Base-by-base conservation (phyloP, 73 alveolate species). In the Paramecium sonneborni region DNA sequence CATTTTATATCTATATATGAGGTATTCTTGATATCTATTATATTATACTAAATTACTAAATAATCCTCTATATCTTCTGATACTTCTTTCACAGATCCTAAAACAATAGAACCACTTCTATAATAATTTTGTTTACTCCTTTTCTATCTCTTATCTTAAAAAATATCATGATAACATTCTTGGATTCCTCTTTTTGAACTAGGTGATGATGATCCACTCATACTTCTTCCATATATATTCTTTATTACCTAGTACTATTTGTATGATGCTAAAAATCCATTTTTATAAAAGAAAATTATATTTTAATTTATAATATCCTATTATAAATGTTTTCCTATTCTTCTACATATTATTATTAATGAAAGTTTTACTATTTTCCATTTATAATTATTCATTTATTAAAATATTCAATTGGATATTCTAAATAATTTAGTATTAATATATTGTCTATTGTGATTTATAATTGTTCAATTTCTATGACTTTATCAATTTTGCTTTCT, bases 211-310 rank as follows among this genome's bases (percentile, higher is more conserved):
- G 85, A 67, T 2, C 52, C 39, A 10, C 85, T 67, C 6, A 67
- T 30, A 14, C 85, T 67, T 24, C 3, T 67, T 30, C 30, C 1
- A 52, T 52, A 52, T n/a, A 52, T 14, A 52, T 0, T 18, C 68
- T 52, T 15, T n/a, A 52, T n/a, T 67, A 67, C 85, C 85, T 67
- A 3, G 85, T 67, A 9, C 85, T 67, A 34, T 34, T 67, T 10
- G 85, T 67, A n/a, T 67, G 46, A 24, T 30, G 39, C 26, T 67
- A 67, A 32, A 34, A 28, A 15, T 67, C 85, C 85, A 67, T 52
- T 67, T 30, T 67, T 67, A 67, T 67, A 67, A 67, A 67, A 67
- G 85, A 67, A 67, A 43, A 67, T 67, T 52, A 52, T 52, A 52
- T 52, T 52, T 52, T 52, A 18, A 52, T 52, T 52, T 15, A 18